Percentiles rank a stretch among this genome's conserved stretches.
Evolutionary conservation across 176 grass and related monocot species (phyloP).

Genomic region (Hsuehochloa calcarea): DNA sequence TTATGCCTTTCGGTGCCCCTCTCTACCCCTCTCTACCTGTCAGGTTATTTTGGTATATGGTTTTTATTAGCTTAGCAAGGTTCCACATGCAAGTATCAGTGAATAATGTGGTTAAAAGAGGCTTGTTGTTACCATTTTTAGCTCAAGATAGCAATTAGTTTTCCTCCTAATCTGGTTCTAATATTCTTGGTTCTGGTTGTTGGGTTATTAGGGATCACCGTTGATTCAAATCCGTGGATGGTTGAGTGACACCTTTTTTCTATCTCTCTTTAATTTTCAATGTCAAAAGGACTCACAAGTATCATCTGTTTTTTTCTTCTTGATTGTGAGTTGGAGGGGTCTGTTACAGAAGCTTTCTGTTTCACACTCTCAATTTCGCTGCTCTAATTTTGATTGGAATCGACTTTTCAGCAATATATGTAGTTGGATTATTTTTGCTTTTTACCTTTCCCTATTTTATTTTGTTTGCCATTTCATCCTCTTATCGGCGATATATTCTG

Average conservation of each 20-base stretch:
- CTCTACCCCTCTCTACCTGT: not conserved
- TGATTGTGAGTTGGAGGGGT: conserved; percentile 13
- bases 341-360: not conserved
- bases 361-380: not conserved
- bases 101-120: conserved; percentile 11
- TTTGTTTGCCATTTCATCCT: too few species aligned
- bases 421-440: not conserved
- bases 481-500: too few species aligned
- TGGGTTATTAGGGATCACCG: not conserved
- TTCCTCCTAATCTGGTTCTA: not conserved
- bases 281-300: not conserved
- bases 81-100: not conserved
- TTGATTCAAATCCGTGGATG: conserved; percentile 1
- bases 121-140: not conserved
- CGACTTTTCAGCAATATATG: not conserved
- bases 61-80: not conserved
- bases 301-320: too few species aligned
- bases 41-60: not conserved
- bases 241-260: not conserved
- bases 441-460: too few species aligned
- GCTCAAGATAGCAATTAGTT: conserved; percentile 12
- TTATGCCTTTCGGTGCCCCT: not conserved
- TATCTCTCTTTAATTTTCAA: not conserved
- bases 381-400: not conserved
- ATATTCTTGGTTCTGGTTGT: not conserved